Evolutionary conservation across 2,329 filamentous ascomycete genomes (phyloP).

Genomic region (Tolypocladium ovalisporum): DNA sequence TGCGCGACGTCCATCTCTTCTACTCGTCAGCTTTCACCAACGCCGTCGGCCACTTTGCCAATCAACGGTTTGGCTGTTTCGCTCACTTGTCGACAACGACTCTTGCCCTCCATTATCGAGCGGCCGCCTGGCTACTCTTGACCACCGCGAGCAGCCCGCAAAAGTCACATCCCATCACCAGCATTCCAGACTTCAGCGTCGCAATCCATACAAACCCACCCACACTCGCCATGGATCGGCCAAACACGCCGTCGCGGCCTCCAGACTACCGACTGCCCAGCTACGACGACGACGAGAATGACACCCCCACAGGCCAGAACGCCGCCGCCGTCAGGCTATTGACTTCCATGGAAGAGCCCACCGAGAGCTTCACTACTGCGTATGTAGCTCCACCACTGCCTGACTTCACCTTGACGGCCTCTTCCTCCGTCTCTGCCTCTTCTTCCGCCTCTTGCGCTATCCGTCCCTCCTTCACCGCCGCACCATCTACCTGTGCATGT

Average conservation of each 20-base stretch:
- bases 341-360: constrained; percentile 50
- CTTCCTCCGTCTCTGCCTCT: neutral
- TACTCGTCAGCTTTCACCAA: neutral
- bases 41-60: neutral
- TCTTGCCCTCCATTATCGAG: neutral
- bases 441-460: neutral
- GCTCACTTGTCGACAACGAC: neutral
- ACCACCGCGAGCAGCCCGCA: neutral
- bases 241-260: constrained; percentile 38
- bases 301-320: constrained; percentile 35
- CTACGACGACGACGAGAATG: constrained; percentile 46
- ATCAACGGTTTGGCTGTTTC: neutral
- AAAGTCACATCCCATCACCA: neutral
- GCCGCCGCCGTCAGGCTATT: constrained; percentile 47
- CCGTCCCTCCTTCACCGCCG: neutral
- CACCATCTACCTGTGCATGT: too few relatives aligned
- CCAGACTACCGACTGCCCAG: constrained; percentile 46
- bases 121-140: neutral
- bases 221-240: constrained; percentile 32
- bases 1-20: neutral
- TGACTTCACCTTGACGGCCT: neutral
- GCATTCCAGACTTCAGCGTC: neutral
- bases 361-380: constrained; percentile 31
- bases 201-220: neutral
- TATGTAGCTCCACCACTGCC: constrained; percentile 34